Conservation (phyloP, 257 asterid genomes). For the Solanum infundibuliforme region DNA sequence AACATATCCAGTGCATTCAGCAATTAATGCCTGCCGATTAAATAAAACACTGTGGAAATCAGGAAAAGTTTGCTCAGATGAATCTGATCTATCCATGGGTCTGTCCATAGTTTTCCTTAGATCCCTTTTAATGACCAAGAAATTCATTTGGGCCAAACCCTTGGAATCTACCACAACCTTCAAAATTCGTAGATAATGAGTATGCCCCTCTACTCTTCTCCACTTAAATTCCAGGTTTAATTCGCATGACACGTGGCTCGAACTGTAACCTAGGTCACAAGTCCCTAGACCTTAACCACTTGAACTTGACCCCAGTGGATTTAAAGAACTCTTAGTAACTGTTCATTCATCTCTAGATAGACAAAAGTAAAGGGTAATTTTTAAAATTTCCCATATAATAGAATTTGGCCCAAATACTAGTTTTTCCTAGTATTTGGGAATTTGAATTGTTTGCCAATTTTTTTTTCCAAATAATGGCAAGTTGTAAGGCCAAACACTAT, state of each 20-base stretch:
- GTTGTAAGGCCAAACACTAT: neutral
- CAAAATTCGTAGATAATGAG: neutral
- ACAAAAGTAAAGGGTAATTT: neutral
- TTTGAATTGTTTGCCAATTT: neutral
- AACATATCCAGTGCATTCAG: neutral
- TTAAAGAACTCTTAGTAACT: neutral
- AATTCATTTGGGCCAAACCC: neutral
- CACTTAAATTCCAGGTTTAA: neutral
- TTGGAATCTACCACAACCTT: neutral
- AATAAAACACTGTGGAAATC: neutral
- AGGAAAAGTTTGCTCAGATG: neutral
- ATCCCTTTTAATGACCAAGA: neutral
- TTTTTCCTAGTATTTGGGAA: neutral
- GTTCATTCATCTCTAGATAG: neutral
- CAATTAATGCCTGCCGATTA: neutral
- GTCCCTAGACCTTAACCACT: neutral
- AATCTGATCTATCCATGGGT: neutral
- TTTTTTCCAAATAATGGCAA: neutral
- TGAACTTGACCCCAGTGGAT: neutral
- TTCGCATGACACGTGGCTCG: neutral
- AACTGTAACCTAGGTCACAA: neutral
- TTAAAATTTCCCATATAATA: neutral
- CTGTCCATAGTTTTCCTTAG: neutral
- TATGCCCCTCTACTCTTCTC: neutral
- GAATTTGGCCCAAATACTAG: neutral